phyloP scores from a whole-genome alignment of 805 yeast genomes.

The Sugiyamaella smithiae region DNA sequence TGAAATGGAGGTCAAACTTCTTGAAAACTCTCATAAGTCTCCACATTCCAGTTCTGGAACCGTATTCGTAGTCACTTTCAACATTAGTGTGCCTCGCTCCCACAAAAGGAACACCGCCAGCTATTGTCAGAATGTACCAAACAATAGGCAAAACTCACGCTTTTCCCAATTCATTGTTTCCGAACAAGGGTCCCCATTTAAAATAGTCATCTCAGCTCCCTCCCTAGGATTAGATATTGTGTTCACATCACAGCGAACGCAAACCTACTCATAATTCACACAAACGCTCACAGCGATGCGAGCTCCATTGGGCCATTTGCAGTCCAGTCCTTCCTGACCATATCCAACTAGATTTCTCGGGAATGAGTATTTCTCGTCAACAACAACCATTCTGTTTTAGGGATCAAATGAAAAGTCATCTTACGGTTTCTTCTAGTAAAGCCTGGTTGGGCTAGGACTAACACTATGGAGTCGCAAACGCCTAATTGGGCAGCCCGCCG shows the following conservation, averaged over 20 bases:
- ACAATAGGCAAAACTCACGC: constrained; percentile 1
- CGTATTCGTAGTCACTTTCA: constrained; percentile 38
- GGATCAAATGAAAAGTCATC: too few relatives aligned
- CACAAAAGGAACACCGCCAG: constrained; percentile 5
- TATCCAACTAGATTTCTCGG: constrained; percentile 34
- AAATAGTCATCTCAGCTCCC: constrained; percentile 35
- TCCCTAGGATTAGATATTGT: constrained; percentile 20
- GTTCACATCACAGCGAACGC: background rate
- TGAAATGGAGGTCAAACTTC: constrained; percentile 33
- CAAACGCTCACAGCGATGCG: constrained; percentile 35
- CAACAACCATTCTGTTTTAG: constrained; percentile 1
- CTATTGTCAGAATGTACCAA: constrained; percentile 5
- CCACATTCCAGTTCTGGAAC: constrained; percentile 38
- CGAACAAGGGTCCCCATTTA: constrained; percentile 34
- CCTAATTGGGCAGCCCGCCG: too few relatives aligned
- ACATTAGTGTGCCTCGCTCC: constrained; percentile 24
- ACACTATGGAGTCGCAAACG: too few relatives aligned
- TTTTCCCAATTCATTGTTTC: constrained; percentile 29
- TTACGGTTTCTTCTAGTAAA: too few relatives aligned
- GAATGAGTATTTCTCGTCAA: constrained; percentile 18
- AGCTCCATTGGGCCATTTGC: constrained; percentile 36
- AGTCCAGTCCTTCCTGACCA: constrained; percentile 33
- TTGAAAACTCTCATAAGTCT: constrained; percentile 36
- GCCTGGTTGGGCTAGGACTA: too few relatives aligned
- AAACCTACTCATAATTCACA: constrained; percentile 34